Evolutionary conservation across 352 stramenopile genomes (phyloP).

Genomic region (Phytophthora sp.): DNA sequence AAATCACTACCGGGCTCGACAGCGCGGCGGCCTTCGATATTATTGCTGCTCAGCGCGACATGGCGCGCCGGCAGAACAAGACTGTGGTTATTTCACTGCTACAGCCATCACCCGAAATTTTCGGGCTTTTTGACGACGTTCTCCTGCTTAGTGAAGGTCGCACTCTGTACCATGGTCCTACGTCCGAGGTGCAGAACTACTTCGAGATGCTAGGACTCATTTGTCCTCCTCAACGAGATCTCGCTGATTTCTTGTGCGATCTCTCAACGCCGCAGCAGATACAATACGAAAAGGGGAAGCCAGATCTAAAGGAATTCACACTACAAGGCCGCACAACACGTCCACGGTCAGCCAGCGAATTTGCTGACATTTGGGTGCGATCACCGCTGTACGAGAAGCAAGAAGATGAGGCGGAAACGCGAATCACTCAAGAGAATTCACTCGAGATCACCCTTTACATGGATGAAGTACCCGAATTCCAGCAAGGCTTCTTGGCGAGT

Average conservation of each 20-base stretch:
- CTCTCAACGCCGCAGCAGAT: neutral
- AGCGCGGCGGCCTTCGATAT: conserved; percentile 6
- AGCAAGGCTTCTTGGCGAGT: conserved; percentile 11
- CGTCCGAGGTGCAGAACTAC: neutral
- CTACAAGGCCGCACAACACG: neutral
- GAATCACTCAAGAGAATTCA: neutral
- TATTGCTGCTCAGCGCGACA: neutral
- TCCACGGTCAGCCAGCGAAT: neutral
- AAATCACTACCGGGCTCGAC: conserved; percentile 4
- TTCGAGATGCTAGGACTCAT: neutral
- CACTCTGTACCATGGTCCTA: neutral
- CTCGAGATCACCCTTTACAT: neutral
- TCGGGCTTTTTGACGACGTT: conserved; percentile 3
- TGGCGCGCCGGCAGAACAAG: neutral
- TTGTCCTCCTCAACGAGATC: neutral
- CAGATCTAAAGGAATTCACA: too few species aligned
- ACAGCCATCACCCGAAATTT: conserved; percentile 9
- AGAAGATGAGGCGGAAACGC: neutral
- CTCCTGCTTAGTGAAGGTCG: conserved; percentile 3
- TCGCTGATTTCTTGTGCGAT: conserved; percentile 4
- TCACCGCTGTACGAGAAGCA: neutral
- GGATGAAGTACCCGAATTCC: conserved; percentile 12
- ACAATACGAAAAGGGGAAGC: neutral
- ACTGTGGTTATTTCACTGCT: conserved; percentile 6
- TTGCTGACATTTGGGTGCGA: neutral